Percentiles rank a stretch among this genome's conserved stretches.
phyloP scores from a whole-genome alignment of 257 asterid species.

The Solanum etuberosum region DNA sequence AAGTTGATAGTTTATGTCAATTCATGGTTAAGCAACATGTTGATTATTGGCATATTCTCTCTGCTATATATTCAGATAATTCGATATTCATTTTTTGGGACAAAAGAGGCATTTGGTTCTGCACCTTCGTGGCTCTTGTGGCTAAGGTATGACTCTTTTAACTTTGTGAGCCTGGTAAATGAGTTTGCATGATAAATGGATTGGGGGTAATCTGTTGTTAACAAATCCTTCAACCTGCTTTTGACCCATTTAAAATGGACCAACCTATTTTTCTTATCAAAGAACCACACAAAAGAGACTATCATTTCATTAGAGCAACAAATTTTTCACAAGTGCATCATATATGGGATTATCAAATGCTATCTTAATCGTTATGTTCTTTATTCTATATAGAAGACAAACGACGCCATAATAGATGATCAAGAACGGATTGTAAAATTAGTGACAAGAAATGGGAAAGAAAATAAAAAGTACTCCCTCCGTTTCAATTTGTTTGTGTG shows the following conservation, averaged over 20 bases:
- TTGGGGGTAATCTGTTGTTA: not conserved
- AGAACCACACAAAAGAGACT: not conserved
- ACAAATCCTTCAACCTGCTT: not conserved
- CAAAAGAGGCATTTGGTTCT: conserved; percentile 64
- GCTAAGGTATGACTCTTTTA: conserved; percentile 31
- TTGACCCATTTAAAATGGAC: not conserved
- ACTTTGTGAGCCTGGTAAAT: not conserved
- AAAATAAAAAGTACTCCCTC: not conserved
- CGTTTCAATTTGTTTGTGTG: not conserved
- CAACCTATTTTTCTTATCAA: not conserved
- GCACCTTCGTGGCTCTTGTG: conserved; percentile 87
- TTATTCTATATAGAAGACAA: not conserved
- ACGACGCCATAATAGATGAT: not conserved
- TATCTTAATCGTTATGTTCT: not conserved
- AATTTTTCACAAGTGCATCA: not conserved
- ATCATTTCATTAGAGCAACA: not conserved
- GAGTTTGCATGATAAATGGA: not conserved
- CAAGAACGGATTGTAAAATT: not conserved
- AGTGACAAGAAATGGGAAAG: not conserved
- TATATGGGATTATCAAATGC: not conserved
- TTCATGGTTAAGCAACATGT: not conserved
- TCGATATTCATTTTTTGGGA: conserved; percentile 78
- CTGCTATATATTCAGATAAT: conserved; percentile 21
- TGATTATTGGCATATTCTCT: not conserved
- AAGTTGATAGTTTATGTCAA: not conserved